Percentiles rank a stretch among this genome's conserved stretches.
Evolutionary conservation across 345 rosid species (phyloP).

Genomic region (Lenwebbia sp.): DNA sequence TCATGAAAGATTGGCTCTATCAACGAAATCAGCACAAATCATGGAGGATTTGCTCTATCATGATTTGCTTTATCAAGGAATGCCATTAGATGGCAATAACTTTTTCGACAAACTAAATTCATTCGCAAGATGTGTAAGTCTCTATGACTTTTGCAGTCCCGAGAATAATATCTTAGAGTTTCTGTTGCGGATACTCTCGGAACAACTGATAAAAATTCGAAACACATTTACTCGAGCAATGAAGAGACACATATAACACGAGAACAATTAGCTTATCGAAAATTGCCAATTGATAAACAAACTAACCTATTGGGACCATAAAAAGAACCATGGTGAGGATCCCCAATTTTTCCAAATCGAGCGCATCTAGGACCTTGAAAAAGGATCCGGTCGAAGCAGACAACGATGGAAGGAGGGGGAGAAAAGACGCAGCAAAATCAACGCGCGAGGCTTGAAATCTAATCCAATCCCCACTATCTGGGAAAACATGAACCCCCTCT

Average conservation of each 20-base stretch:
- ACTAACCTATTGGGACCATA: fast-evolving
- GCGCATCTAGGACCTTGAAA: neutral
- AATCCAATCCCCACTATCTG: neutral
- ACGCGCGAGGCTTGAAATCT: neutral
- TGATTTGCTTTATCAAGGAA: too few species aligned
- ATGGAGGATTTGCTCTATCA: too few species aligned
- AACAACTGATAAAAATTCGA: too few species aligned
- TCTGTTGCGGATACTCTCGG: too few species aligned
- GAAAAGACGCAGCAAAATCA: neutral
- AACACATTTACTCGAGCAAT: neutral
- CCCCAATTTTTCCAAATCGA: neutral
- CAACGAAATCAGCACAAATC: too few species aligned
- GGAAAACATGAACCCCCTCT: neutral
- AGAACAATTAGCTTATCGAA: fast-evolving
- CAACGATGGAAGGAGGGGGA: neutral
- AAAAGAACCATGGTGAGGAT: neutral
- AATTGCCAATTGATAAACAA: fast-evolving
- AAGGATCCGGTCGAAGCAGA: neutral
- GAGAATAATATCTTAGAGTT: too few species aligned
- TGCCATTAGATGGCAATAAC: neutral
- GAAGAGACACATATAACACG: neutral
- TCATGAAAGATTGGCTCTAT: too few species aligned
- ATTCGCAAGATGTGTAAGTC: neutral
- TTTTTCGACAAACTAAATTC: neutral
- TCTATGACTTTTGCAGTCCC: neutral